phyloP scores from a whole-genome alignment of 2,329 filamentous ascomycete genomes.

The Aspergillus calidoustus region DNA sequence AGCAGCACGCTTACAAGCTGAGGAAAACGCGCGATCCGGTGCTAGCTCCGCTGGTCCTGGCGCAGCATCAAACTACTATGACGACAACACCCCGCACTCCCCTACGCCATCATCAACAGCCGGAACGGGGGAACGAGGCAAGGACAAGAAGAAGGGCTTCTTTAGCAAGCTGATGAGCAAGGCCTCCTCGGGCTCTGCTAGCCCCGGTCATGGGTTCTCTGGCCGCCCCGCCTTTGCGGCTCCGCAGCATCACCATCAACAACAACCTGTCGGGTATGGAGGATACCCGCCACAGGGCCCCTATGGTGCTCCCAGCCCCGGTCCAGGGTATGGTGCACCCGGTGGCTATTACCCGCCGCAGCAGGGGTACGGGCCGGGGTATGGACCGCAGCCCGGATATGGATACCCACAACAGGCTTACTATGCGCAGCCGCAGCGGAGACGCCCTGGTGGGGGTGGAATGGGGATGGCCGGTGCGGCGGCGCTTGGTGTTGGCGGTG shows the following conservation, averaged over 20 bases:
- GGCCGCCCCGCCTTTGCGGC: constrained; percentile 8
- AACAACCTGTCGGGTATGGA: constrained; percentile 34
- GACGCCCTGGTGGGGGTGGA: constrained; percentile 42
- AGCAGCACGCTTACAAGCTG: constrained; percentile 78
- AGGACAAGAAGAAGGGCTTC: constrained; percentile 46
- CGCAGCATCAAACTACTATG: constrained; percentile 55
- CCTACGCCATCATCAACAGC: not conserved
- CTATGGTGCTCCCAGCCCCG: constrained; percentile 4
- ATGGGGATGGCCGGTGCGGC: constrained; percentile 75
- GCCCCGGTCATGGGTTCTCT: not conserved
- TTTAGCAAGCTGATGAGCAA: constrained; percentile 60
- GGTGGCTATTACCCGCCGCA: constrained; percentile 36
- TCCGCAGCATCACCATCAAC: constrained; percentile 31
- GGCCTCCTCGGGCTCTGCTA: constrained; percentile 23
- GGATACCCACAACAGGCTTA: constrained; percentile 42
- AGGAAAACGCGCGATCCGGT: constrained; percentile 69
- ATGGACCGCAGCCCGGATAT: constrained; percentile 42
- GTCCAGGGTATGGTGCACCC: not conserved
- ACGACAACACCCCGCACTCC: not conserved
- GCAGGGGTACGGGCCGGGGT: constrained; percentile 42
- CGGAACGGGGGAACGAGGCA: constrained; percentile 29
- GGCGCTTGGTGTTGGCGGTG: constrained; percentile 79
- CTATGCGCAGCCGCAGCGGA: constrained; percentile 51
- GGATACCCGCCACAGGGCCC: constrained; percentile 25
- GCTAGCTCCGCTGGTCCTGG: constrained; percentile 42